Conservation (phyloP, 2,329 filamentous ascomycete genomes). For the Fusarium devonianum region DNA sequence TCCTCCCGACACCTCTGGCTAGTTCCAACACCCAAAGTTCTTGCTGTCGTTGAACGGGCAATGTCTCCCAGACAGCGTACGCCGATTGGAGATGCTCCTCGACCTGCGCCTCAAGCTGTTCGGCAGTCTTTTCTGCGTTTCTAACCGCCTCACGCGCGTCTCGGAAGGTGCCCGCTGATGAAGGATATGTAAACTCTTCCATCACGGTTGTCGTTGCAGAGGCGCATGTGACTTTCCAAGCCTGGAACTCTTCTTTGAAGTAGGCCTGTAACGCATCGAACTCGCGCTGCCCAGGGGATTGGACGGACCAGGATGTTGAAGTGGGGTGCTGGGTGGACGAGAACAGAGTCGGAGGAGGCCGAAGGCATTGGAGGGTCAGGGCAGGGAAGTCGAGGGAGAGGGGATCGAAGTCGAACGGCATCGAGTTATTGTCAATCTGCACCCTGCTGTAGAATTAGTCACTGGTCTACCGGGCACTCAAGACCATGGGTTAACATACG, state of each 20-base stretch:
- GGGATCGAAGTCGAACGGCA: slow-evolving; percentile 82
- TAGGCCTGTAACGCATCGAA: slow-evolving; percentile 73
- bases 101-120: slow-evolving; percentile 71
- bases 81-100: slow-evolving; percentile 78
- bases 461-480: neutral
- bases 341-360: slow-evolving; percentile 82
- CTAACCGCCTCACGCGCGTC: slow-evolving; percentile 57
- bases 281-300: slow-evolving; percentile 76
- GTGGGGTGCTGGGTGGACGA: slow-evolving; percentile 81
- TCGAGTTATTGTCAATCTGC: slow-evolving; percentile 61
- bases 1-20: slow-evolving; percentile 64
- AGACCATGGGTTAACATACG: slow-evolving; percentile 60
- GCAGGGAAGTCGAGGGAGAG: slow-evolving; percentile 85
- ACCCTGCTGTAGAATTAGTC: slow-evolving; percentile 52
- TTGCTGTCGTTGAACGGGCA: slow-evolving; percentile 63
- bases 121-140: slow-evolving; percentile 60
- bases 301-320: slow-evolving; percentile 80
- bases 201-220: slow-evolving; percentile 57
- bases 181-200: slow-evolving; percentile 61
- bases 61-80: slow-evolving; percentile 76
- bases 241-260: slow-evolving; percentile 71
- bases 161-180: slow-evolving; percentile 48
- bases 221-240: slow-evolving; percentile 65
- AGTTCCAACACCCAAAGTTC: slow-evolving; percentile 70
- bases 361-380: slow-evolving; percentile 81